These are phyloP conservation scores for Paraphoma sp. DNA, from an alignment of 2,329 filamentous ascomycete species.

Conservation along the genomic window DNA sequence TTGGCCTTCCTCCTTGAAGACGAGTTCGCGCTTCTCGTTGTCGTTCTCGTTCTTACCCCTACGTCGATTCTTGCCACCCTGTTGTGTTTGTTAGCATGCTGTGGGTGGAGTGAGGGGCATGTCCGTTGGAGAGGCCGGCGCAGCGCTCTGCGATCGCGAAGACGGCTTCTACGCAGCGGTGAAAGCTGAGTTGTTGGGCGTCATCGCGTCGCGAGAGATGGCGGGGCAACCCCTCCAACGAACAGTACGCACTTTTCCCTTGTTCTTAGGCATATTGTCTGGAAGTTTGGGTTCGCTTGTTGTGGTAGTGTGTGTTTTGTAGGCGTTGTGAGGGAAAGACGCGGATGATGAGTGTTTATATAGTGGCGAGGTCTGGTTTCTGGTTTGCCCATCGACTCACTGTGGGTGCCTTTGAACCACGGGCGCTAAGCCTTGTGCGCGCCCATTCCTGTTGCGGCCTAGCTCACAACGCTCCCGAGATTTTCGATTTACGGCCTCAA, in stretches of 20 bases:
- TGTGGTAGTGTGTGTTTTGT: slow-evolving; percentile 7
- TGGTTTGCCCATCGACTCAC: slow-evolving; percentile 12
- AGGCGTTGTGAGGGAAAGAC: slow-evolving; percentile 4
- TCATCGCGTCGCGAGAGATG: slow-evolving; percentile 13
- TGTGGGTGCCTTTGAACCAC: slow-evolving; percentile 20
- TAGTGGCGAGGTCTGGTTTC: slow-evolving; percentile 22
- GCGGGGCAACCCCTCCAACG: slow-evolving; percentile 27
- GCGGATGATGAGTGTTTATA: slow-evolving; percentile 13
- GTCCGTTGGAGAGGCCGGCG: slow-evolving; percentile 3
- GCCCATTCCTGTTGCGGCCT: slow-evolving; percentile 4
- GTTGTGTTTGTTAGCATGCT: slow-evolving; percentile 19
- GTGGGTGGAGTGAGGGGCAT: not conserved
- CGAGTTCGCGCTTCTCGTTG: slow-evolving; percentile 98
- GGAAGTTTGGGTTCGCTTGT: slow-evolving; percentile 15
- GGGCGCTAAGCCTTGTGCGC: slow-evolving; percentile 9
- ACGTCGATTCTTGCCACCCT: slow-evolving; percentile 98
- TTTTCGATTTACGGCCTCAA: not conserved
- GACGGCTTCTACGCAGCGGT: not conserved
- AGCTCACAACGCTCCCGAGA: not conserved
- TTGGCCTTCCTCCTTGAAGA: slow-evolving; percentile 98
- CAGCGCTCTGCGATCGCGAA: not conserved
- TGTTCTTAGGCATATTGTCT: slow-evolving; percentile 93
- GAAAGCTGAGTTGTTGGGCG: slow-evolving; percentile 20
- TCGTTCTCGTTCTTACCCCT: slow-evolving; percentile 96
- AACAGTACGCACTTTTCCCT: slow-evolving; percentile 82